phyloP scores from a whole-genome alignment of 2,329 filamentous ascomycete genomes.

The Alternaria conjuncta region DNA sequence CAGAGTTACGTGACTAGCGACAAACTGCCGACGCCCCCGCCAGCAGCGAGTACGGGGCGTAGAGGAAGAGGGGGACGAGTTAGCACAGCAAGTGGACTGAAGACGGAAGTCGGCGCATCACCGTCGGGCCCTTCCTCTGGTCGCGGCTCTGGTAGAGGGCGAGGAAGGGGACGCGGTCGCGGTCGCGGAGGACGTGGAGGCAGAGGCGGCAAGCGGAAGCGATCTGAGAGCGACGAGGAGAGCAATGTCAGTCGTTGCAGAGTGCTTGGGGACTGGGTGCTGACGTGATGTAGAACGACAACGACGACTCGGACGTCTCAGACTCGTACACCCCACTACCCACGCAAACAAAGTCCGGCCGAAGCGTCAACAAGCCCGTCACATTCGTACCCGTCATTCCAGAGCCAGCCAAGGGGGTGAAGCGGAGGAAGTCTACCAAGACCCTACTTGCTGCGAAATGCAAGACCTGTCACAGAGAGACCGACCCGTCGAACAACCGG shows the following conservation, averaged over 20 bases:
- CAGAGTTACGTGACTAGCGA: slow-evolving; percentile 55
- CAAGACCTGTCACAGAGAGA: slow-evolving; percentile 73
- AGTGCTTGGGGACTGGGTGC: slow-evolving; percentile 5
- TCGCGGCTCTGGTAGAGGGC: slow-evolving; percentile 47
- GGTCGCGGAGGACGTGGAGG: slow-evolving; percentile 46
- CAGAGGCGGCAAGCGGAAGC: slow-evolving; percentile 49
- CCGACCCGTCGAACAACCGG: slow-evolving; percentile 74
- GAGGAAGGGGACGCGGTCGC: slow-evolving; percentile 38
- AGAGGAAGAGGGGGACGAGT: slow-evolving; percentile 45
- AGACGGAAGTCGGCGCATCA: slow-evolving; percentile 37
- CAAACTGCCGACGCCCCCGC: slow-evolving; percentile 49
- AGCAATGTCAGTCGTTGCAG: slow-evolving; percentile 42
- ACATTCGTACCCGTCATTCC: slow-evolving; percentile 65
- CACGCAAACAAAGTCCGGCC: slow-evolving; percentile 77
- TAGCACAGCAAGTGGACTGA: slow-evolving; percentile 40
- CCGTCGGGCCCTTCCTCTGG: slow-evolving; percentile 29
- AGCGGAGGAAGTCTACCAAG: slow-evolving; percentile 65
- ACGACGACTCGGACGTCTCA: slow-evolving; percentile 49
- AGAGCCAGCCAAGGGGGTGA: slow-evolving; percentile 56
- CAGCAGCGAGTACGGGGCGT: slow-evolving; percentile 36
- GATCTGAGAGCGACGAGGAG: slow-evolving; percentile 44
- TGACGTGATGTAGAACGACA: slow-evolving; percentile 35
- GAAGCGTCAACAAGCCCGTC: slow-evolving; percentile 71
- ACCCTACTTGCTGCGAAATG: slow-evolving; percentile 65
- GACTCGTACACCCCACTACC: slow-evolving; percentile 61